Conservation (phyloP, 306 rosid genomes). For the Argentina anserina region DNA sequence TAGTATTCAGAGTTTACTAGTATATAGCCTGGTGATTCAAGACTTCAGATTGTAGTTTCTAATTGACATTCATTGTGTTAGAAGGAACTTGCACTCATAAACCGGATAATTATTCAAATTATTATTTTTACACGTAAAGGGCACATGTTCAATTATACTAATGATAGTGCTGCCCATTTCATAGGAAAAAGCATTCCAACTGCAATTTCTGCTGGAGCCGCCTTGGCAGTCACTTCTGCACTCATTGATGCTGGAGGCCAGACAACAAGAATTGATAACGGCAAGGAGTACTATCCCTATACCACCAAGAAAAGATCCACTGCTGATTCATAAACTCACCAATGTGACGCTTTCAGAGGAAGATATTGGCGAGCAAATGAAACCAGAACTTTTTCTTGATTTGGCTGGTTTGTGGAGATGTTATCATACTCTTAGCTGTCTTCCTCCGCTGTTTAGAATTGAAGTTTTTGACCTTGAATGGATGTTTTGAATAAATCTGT, state of each 20-base stretch:
- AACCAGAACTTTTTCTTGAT: constrained; percentile 43
- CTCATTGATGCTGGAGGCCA: constrained; percentile 71
- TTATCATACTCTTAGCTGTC: constrained; percentile 31
- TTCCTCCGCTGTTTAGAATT: constrained; percentile 24
- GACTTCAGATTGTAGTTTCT: not conserved
- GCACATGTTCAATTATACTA: constrained; percentile 2
- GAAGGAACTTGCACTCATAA: not conserved
- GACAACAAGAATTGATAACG: constrained; percentile 64
- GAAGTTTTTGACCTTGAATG: constrained; percentile 36
- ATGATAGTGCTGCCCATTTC: constrained; percentile 23
- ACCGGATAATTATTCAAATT: too few species aligned
- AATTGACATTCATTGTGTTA: not conserved
- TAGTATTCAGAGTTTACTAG: not conserved
- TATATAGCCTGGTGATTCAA: not conserved
- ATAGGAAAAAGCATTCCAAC: constrained; percentile 79
- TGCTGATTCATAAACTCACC: constrained; percentile 30
- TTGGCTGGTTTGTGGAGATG: constrained; percentile 36
- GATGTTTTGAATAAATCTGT: constrained; percentile 40
- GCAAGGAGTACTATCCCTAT: constrained; percentile 88
- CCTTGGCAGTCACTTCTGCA: constrained; percentile 79
- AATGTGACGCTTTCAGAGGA: constrained; percentile 20
- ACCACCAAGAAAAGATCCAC: constrained; percentile 81
- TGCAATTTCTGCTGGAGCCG: constrained; percentile 88
- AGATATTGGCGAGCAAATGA: constrained; percentile 26
- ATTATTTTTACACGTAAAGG: too few species aligned